Evolutionary conservation across 805 yeast genomes (phyloP).

Genomic region (Wickerhamiella nectarea): DNA sequence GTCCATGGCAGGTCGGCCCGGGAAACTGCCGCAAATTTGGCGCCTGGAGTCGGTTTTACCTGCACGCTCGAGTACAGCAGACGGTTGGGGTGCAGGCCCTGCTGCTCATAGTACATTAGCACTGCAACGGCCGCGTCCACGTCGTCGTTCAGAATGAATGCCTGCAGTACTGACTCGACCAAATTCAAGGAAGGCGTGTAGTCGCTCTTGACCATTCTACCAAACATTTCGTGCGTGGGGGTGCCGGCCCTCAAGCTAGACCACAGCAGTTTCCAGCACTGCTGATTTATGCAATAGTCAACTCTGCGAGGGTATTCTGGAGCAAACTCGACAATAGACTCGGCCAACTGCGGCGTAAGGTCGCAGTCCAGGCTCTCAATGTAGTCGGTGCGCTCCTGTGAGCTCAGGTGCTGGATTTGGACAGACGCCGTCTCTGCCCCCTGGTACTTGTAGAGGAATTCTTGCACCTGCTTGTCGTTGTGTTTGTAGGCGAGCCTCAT

Average conservation of each 20-base stretch:
- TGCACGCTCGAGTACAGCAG: neutral
- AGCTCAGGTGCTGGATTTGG: neutral
- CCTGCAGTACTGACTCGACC: slow-evolving; percentile 8
- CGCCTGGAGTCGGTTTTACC: neutral
- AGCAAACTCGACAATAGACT: neutral
- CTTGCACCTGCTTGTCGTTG: neutral
- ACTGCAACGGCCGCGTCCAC: slow-evolving; percentile 9
- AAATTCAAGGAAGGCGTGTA: slow-evolving; percentile 3
- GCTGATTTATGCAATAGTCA: slow-evolving; percentile 10
- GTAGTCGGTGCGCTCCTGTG: neutral
- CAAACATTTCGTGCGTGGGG: slow-evolving; percentile 2
- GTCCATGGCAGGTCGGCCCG: slow-evolving; percentile 6
- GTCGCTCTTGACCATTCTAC: neutral
- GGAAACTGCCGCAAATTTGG: neutral
- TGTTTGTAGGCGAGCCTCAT: neutral
- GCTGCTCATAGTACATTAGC: neutral
- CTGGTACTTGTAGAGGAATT: neutral
- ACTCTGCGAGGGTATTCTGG: slow-evolving; percentile 4
- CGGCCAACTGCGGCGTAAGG: slow-evolving; percentile 5
- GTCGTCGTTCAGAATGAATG: slow-evolving; percentile 8
- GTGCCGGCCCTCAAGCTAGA: neutral
- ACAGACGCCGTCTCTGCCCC: neutral
- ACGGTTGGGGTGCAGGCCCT: neutral
- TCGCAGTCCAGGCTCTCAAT: slow-evolving; percentile 2
- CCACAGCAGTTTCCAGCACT: slow-evolving; percentile 14